These are phyloP conservation scores for Paraconiothyrium brasiliense DNA, from an alignment of 2,329 filamentous ascomycete genomes.

Conservation along the genomic window DNA sequence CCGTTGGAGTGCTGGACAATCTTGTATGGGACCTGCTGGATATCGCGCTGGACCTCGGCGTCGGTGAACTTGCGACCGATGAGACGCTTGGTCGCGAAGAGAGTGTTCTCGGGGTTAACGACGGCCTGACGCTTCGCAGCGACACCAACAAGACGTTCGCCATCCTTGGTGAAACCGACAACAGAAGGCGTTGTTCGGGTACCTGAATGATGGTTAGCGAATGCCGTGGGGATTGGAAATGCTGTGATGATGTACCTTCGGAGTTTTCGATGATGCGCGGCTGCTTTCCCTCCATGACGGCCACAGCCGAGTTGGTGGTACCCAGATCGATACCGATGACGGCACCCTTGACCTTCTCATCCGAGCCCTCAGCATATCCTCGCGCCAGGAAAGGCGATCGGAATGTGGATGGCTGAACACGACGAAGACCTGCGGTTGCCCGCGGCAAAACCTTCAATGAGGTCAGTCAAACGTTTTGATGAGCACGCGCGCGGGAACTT, in stretches of 20 bases:
- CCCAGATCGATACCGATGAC: slow-evolving; percentile 99
- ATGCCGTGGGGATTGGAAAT: slow-evolving; percentile 14
- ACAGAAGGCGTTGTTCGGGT: slow-evolving; percentile 92
- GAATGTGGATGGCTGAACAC: slow-evolving; percentile 67
- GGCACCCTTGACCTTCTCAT: slow-evolving; percentile 88
- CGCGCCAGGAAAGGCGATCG: slow-evolving; percentile 77
- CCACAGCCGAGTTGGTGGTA: slow-evolving; percentile 97
- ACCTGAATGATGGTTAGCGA: slow-evolving; percentile 60
- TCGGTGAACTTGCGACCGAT: slow-evolving; percentile 98
- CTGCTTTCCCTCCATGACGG: slow-evolving; percentile 95
- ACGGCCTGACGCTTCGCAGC: slow-evolving; percentile 98
- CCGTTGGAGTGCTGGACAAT: slow-evolving; percentile 97
- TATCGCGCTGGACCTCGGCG: slow-evolving; percentile 91
- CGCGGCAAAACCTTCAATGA: slow-evolving; percentile 70
- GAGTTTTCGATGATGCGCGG: slow-evolving; percentile 98
- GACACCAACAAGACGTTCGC: slow-evolving; percentile 95
- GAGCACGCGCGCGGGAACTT: slow-evolving; percentile 30
- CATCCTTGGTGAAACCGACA: slow-evolving; percentile 93
- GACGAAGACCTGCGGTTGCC: slow-evolving; percentile 73
- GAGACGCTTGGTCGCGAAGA: slow-evolving; percentile 98
- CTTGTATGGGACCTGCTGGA: slow-evolving; percentile 98
- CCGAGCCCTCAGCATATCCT: slow-evolving; percentile 75
- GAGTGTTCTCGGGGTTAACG: slow-evolving; percentile 97
- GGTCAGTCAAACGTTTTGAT: slow-evolving; percentile 32
- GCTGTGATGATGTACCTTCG: slow-evolving; percentile 70